Evolutionary conservation across 768 basidiomycete species (phyloP).

Genomic region (Tulasnella calospora): DNA sequence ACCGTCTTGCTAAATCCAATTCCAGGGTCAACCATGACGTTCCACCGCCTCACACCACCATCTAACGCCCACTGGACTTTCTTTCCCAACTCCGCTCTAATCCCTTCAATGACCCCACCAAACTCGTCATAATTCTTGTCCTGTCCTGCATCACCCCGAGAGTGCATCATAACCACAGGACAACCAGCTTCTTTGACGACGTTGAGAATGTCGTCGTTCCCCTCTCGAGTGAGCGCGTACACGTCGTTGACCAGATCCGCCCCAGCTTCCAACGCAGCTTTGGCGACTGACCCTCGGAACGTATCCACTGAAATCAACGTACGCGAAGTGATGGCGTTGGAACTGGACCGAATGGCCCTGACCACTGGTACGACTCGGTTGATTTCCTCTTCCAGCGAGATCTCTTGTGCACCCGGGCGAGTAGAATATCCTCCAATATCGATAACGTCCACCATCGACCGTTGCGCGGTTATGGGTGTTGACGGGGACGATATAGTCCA

Average conservation of each 20-base stretch:
- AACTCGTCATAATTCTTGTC: constrained; percentile 62
- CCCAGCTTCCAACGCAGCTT: constrained; percentile 67
- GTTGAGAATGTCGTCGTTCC: constrained; percentile 56
- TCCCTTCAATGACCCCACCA: constrained; percentile 57
- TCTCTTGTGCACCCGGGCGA: constrained; percentile 67
- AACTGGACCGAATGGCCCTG: constrained; percentile 46
- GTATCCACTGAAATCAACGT: constrained; percentile 80
- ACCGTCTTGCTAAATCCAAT: constrained; percentile 89
- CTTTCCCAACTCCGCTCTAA: constrained; percentile 64
- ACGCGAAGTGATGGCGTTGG: constrained; percentile 29
- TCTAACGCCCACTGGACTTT: constrained; percentile 61
- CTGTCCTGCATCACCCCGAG: constrained; percentile 71
- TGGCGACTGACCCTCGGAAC: constrained; percentile 75
- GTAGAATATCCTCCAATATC: constrained; percentile 96
- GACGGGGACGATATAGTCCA: not conserved
- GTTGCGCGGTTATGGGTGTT: constrained; percentile 45
- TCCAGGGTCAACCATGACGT: constrained; percentile 86
- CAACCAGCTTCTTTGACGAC: constrained; percentile 59
- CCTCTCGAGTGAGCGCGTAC: constrained; percentile 63
- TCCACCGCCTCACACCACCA: constrained; percentile 79
- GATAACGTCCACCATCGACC: constrained; percentile 64
- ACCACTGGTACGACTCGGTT: constrained; percentile 69
- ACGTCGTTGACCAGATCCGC: constrained; percentile 96
- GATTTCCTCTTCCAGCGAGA: constrained; percentile 65
- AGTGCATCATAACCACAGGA: constrained; percentile 92